These are phyloP conservation scores for Grifola frondosa DNA, from an alignment of 1,284 basidiomycete species.

Conservation along the genomic window DNA sequence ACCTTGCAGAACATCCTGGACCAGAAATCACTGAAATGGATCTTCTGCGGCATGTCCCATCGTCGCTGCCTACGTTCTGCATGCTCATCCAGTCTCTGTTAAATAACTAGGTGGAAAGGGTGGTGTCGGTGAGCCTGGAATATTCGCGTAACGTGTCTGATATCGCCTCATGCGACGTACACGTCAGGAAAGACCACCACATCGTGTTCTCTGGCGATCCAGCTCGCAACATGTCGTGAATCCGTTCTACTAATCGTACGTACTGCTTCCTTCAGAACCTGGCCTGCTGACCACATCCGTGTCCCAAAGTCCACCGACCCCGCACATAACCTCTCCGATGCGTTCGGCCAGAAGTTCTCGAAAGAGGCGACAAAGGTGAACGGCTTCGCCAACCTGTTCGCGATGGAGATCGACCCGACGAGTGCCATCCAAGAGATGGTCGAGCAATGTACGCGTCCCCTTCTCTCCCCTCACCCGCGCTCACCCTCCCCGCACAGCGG, in stretches of 20 bases:
- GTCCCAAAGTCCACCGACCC: conserved; percentile 89
- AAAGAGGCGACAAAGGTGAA: conserved; percentile 99
- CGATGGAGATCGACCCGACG: conserved; percentile 99
- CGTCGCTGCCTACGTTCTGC: conserved; percentile 12
- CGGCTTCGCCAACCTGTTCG: conserved; percentile 94
- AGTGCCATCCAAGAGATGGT: conserved; percentile 99
- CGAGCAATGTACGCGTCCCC: conserved; percentile 76
- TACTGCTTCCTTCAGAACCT: background rate
- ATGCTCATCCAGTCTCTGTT: conserved; percentile 7
- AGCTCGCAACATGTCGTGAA: conserved; percentile 83
- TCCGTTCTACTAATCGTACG: conserved; percentile 92
- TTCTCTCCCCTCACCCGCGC: conserved; percentile 5
- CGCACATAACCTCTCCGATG: conserved; percentile 98
- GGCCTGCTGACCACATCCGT: background rate
- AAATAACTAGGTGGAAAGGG: conserved; percentile 80
- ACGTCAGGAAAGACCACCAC: conserved; percentile 89
- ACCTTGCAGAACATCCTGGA: conserved; percentile 90
- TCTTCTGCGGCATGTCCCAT: conserved; percentile 80
- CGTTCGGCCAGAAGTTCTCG: conserved; percentile 98
- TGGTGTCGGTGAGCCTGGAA: conserved; percentile 73
- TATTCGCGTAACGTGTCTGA: background rate
- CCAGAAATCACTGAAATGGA: conserved; percentile 90
- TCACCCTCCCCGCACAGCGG: conserved; percentile 49
- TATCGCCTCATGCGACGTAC: background rate
- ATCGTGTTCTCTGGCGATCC: conserved; percentile 93